Base-by-base conservation (phyloP, 345 rosid species). In the Euphorbia lathyris region DNA sequence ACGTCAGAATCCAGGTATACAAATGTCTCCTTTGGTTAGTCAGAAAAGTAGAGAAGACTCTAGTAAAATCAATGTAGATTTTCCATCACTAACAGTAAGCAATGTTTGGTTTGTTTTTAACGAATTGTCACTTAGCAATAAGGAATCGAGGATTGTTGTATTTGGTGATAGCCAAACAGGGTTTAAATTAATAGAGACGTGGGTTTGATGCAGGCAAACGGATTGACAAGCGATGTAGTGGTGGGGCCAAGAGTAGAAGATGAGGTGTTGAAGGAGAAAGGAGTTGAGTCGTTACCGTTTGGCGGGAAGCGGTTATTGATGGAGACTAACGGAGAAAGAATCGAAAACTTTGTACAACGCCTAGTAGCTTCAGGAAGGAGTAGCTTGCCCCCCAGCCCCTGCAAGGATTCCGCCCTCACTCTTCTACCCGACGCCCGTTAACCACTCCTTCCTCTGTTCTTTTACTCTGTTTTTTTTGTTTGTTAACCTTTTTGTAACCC, bases 1-100 rank as follows among this genome's bases (percentile, higher is more conserved):
- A 95, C 87, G 88, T 95, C n/a, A 84, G 99, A 83, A 84, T 95
- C 86, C 97, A 94, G 95, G 98, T 91, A 75, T 22, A 26, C 57
- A 2, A 58, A 26, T 2, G 11, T 66, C 57, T 70, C 74, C 70
- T 80, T n/a, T 77, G 82, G 72, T 52, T 48, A 30, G 66, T 29
- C 0, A 58, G 67, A 74, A 77, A 72, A 52, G 7, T 42, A 52
- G 20, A 9, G 56, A 48, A 22, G 8, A 53, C 51, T n/a, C n/a
- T n/a, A n/a, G n/a, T n/a, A n/a, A n/a, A n/a, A n/a, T n/a, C n/a
- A n/a, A n/a, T n/a, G n/a, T n/a, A n/a, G n/a, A n/a, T n/a, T n/a
- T n/a, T n/a, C 63, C 22, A 58, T 58, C n/a, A 20, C 40, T 22
- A 29, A 58, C 63, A 4, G 10, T n/a, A n/a, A n/a, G n/a, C n/a